Evolutionary conservation across 192 early-diverging fungal genomes (phyloP).

Genomic region (Rhizophagus sp.): DNA sequence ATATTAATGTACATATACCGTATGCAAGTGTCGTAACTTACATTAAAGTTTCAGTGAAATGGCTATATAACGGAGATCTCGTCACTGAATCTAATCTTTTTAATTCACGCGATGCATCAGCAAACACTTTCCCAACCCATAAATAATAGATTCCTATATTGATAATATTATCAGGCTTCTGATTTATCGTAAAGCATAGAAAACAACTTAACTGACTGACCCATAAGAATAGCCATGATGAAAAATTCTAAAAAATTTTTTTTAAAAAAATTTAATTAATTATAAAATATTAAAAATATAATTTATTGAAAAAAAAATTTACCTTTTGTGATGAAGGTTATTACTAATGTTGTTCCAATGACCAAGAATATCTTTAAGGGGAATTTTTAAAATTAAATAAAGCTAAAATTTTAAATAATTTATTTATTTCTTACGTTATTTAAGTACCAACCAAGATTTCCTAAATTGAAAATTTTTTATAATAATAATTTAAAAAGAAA

Average conservation of each 20-base stretch:
- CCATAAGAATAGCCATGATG: not conserved
- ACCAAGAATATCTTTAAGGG: constrained; percentile 36
- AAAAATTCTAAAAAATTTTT: constrained; percentile 6
- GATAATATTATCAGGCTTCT: not conserved
- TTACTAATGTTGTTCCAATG: constrained; percentile 58
- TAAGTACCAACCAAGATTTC: constrained; percentile 48
- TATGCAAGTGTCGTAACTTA: not conserved
- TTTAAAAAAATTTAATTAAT: not conserved
- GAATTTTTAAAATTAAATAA: not conserved
- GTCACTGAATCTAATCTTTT: constrained; percentile 69
- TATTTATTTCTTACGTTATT: constrained; percentile 30
- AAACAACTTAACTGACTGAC: not conserved
- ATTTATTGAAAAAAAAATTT: constrained; percentile 61
- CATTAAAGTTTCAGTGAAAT: constrained; percentile 67
- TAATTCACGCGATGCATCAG: constrained; percentile 80
- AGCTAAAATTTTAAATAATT: not conserved
- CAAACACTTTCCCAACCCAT: constrained; percentile 70
- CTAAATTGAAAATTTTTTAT: constrained; percentile 9
- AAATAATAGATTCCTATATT: constrained; percentile 17
- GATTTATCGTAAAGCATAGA: not conserved
- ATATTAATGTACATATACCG: not conserved
- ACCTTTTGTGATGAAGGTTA: constrained; percentile 64
- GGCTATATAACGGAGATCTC: constrained; percentile 74
- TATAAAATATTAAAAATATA: constrained; percentile 36
- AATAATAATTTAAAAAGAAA: not conserved